Evolutionary conservation across 78 protist genomes (phyloP).

Genomic region (Dictyostelium purpureum): DNA sequence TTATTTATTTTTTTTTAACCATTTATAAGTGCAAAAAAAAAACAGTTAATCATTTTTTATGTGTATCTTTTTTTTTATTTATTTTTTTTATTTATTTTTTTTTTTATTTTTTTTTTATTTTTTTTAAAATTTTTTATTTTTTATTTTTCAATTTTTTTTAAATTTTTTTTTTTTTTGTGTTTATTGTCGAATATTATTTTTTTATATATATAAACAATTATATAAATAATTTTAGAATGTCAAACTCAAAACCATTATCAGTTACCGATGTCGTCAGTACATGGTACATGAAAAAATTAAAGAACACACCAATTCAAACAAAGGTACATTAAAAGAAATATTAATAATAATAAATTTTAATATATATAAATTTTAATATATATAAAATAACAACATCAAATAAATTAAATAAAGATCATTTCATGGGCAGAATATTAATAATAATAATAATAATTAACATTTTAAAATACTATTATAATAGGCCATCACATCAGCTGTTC

Average conservation of each 20-base stretch:
- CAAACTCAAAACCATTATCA: slow-evolving; percentile 46
- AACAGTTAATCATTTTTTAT: neutral
- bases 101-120: neutral
- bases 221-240: neutral
- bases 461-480: neutral
- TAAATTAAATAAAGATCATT: neutral
- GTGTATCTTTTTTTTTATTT: neutral
- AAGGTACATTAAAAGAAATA: neutral
- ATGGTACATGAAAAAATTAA: slow-evolving; percentile 59
- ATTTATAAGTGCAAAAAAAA: neutral
- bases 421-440: neutral
- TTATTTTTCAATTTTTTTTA: too few relatives aligned
- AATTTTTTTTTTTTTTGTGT: neutral
- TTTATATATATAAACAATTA: too few relatives aligned
- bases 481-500: slow-evolving; percentile 60
- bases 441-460: neutral
- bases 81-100: neutral
- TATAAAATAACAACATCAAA: too few relatives aligned
- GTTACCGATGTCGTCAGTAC: slow-evolving; percentile 9
- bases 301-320: slow-evolving; percentile 31
- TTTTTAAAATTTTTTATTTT: neutral
- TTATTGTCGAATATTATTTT: too few relatives aligned
- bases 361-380: too few relatives aligned
- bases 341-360: neutral
- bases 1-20: neutral